Evolutionary conservation across 257 asterid species (phyloP).

Genomic region (Osmanthus fragrans): DNA sequence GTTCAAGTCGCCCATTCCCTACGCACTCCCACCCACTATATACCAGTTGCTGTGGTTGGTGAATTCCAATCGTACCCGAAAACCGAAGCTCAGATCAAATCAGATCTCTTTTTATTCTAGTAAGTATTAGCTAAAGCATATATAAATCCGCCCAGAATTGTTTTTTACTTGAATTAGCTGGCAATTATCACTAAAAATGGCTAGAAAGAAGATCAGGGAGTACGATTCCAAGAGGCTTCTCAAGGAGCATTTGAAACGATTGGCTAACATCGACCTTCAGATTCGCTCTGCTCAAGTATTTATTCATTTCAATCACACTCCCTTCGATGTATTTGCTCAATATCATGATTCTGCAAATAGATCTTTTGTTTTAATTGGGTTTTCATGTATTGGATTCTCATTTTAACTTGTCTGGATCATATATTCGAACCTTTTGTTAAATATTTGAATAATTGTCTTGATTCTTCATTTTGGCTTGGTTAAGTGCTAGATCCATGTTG

Average conservation of each 20-base stretch:
- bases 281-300: conserved; percentile 73
- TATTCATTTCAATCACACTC: background rate
- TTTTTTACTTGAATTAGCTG: conserved; percentile 14
- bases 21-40: background rate
- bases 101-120: conserved; percentile 8
- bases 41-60: background rate
- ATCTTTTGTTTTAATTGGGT: conserved; percentile 3
- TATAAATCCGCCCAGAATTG: background rate
- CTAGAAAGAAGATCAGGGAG: conserved; percentile 87
- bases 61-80: background rate
- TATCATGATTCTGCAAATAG: background rate
- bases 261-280: conserved; percentile 67
- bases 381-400: background rate
- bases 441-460: background rate
- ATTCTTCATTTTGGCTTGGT: background rate
- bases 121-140: background rate
- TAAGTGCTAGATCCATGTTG: background rate
- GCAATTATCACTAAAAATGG: conserved; percentile 40
- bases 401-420: background rate
- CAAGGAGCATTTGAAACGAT: conserved; percentile 70
- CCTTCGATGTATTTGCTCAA: background rate
- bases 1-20: conserved; percentile 42
- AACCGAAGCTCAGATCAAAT: background rate
- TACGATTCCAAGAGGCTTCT: conserved; percentile 79
- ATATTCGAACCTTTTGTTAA: background rate